Base-by-base conservation (phyloP, 805 yeast species). In the Cyberlindnera japonica region DNA sequence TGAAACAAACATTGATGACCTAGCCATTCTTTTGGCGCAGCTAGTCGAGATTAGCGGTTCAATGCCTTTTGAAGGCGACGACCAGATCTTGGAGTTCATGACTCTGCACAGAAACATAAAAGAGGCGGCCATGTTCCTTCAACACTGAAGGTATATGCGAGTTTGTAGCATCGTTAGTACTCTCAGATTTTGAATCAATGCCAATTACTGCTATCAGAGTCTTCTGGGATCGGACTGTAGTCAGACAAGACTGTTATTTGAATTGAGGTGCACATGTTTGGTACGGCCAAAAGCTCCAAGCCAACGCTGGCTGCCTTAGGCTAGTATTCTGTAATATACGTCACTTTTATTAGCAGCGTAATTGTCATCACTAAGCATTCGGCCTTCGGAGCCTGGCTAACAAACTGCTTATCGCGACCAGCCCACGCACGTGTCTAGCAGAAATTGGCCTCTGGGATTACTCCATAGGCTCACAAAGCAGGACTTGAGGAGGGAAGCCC, bases 351-450 rank as follows among this genome's bases (percentile, higher is more conserved):
- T 5, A 7, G 19, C n/a, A 3, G 34, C 27, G 38, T 29, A 39
- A 17, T 15, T 27, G 13, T 28, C 35, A 34, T 34, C 33, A 33
- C 41, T 26, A 26, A 26, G 16, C 24, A 25, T n/a, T 6, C 24
- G n/a, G 27, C 18, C 26, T 11, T 16, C 16, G 19, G 7, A 15
- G 30, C 30, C 28, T 6, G 28, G n/a, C 28, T n/a, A n/a, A n/a
- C n/a, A n/a, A 13, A 10, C 29, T 9, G 24, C 40, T 37, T 38
- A 31, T 38, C 41, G 22, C 35, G 18, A 21, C 22, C 35, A 27
- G 12, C 25, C 25, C 11, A 19, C 30, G 38, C 41, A 38, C 36
- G 41, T 38, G 41, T 26, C 9, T 13, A 17, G 6, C 27, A 30
- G 21, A 24, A 25, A 24, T 37, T 19, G 15, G 12, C 9, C 14